A percentile compares a stretch with the other conserved stretches of the same genome.
phyloP scores from a whole-genome alignment of 2,329 filamentous ascomycete species.

The Ceratocystis diversiconidia region DNA sequence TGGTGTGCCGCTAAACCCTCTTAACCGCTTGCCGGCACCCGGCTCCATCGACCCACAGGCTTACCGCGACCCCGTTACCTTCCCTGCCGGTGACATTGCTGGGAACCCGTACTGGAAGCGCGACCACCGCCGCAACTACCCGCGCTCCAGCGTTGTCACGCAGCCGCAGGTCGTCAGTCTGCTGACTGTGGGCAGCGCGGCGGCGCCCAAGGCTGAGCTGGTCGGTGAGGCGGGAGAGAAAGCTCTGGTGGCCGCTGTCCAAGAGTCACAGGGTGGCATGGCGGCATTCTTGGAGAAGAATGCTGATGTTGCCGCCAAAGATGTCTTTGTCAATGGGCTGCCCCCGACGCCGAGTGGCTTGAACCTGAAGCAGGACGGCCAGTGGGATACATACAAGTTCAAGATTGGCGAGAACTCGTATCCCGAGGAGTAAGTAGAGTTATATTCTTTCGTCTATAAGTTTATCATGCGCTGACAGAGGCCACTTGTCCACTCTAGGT shows the following conservation, averaged over 20 bases:
- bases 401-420: conserved; percentile 55
- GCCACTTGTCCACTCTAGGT: conserved; percentile 29
- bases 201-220: conserved; percentile 67
- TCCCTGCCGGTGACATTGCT: conserved; percentile 33
- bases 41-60: conserved; percentile 29
- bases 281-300: conserved; percentile 41
- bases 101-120: conserved; percentile 60
- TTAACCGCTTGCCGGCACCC: conserved; percentile 68
- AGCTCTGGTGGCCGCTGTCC: conserved; percentile 59
- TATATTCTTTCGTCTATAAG: neutral
- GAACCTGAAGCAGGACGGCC: conserved; percentile 35
- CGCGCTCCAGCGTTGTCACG: conserved; percentile 60
- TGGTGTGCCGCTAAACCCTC: conserved; percentile 82
- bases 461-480: conserved; percentile 23
- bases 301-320: conserved; percentile 33
- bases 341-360: conserved; percentile 75
- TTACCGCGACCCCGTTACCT: conserved; percentile 35
- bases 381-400: conserved; percentile 57
- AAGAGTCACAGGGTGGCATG: conserved; percentile 58
- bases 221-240: conserved; percentile 46
- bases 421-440: conserved; percentile 44
- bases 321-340: conserved; percentile 63
- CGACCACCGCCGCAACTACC: conserved; percentile 70
- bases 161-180: conserved; percentile 79
- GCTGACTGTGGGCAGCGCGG: conserved; percentile 70